Conservation (phyloP, 2,329 filamentous ascomycete species). For the Colletotrichum sp. region DNA sequence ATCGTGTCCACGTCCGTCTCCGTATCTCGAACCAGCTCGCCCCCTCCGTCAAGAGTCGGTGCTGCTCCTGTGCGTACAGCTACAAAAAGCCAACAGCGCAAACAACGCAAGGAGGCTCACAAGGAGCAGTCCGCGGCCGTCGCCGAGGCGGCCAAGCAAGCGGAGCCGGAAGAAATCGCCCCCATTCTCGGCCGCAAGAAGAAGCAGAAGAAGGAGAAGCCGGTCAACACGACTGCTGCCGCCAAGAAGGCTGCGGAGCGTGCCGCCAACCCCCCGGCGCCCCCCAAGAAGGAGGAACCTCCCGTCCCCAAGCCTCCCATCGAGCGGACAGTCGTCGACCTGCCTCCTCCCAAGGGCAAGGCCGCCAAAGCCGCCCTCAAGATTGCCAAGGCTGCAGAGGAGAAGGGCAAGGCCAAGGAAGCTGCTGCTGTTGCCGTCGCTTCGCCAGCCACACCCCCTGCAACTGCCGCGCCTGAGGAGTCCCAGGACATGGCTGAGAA, state of each 20-base stretch:
- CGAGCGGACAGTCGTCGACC: slow-evolving; percentile 29
- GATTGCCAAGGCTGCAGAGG: slow-evolving; percentile 7
- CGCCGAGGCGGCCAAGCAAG: slow-evolving; percentile 53
- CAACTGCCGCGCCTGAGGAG: not conserved
- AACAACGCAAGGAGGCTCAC: slow-evolving; percentile 72
- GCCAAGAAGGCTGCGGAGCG: slow-evolving; percentile 20
- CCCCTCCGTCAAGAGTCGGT: slow-evolving; percentile 67
- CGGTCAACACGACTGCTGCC: slow-evolving; percentile 18
- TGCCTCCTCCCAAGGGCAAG: slow-evolving; percentile 23
- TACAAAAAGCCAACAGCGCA: slow-evolving; percentile 81
- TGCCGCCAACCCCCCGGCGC: not conserved
- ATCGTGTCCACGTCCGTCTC: slow-evolving; percentile 75
- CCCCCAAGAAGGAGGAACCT: slow-evolving; percentile 22
- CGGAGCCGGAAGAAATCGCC: slow-evolving; percentile 64
- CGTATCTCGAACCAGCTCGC: slow-evolving; percentile 72
- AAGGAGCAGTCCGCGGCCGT: slow-evolving; percentile 67
- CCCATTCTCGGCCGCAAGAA: slow-evolving; percentile 83
- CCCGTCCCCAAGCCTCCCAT: slow-evolving; percentile 11
- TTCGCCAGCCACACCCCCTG: not conserved
- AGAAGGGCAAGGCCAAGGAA: slow-evolving; percentile 22
- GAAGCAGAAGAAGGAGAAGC: slow-evolving; percentile 81
- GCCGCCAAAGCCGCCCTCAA: slow-evolving; percentile 25
- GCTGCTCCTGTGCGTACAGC: slow-evolving; percentile 71
- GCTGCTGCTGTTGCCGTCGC: not conserved
- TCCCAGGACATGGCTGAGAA: slow-evolving; percentile 16